Conservation (phyloP, 768 basidiomycete genomes). For the Termitomyces titanicus region DNA sequence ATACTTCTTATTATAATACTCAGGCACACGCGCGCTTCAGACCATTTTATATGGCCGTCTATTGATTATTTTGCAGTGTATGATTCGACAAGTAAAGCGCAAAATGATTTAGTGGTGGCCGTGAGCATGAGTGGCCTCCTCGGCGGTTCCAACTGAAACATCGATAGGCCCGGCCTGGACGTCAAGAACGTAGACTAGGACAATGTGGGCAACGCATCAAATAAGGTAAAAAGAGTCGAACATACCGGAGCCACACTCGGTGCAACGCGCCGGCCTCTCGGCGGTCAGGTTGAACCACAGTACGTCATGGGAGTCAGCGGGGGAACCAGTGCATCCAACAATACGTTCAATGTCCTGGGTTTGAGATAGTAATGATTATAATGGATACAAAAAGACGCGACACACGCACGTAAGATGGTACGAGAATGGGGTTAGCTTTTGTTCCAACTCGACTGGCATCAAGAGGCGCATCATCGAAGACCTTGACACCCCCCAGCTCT, state of each 20-base stretch:
- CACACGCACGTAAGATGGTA: conserved; percentile 76
- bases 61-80: conserved; percentile 3
- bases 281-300: conserved; percentile 74
- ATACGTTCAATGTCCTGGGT: conserved; percentile 74
- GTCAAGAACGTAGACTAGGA: conserved; percentile 69
- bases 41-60: not conserved
- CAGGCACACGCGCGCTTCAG: not conserved
- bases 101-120: conserved; percentile 8
- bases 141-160: not conserved
- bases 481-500: conserved; percentile 80
- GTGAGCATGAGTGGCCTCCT: conserved; percentile 4
- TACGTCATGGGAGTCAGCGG: conserved; percentile 93
- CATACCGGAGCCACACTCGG: conserved; percentile 91
- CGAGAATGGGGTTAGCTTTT: conserved; percentile 78
- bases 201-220: not conserved
- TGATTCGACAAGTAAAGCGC: not conserved
- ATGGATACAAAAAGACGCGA: not conserved
- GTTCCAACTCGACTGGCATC: conserved; percentile 87
- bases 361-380: not conserved
- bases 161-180: conserved; percentile 23
- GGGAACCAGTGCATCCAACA: conserved; percentile 92
- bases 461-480: conserved; percentile 87
- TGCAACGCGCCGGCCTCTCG: conserved; percentile 75
- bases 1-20: not conserved
- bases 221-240: conserved; percentile 7